These are phyloP conservation scores for Dendrostoma leiphaemia DNA, from an alignment of 2,329 filamentous ascomycete genomes.

Conservation along the genomic window DNA sequence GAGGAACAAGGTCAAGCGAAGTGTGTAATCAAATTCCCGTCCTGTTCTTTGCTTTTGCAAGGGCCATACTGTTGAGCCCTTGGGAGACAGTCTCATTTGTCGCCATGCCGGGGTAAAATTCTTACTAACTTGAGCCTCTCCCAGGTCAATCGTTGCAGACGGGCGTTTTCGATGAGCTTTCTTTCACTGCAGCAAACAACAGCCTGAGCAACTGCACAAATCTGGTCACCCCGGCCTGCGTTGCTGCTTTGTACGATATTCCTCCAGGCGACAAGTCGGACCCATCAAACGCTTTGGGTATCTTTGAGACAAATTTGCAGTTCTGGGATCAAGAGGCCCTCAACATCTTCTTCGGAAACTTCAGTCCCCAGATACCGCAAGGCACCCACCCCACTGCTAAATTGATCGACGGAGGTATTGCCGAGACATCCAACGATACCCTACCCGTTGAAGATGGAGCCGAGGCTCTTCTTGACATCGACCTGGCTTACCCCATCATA, in stretches of 20 bases:
- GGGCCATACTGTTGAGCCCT: too few species aligned
- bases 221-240: slow-evolving; percentile 7
- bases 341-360: slow-evolving; percentile 4
- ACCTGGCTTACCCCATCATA: slow-evolving; percentile 34
- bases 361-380: slow-evolving; percentile 1
- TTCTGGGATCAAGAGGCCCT: slow-evolving; percentile 26
- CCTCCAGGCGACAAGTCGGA: slow-evolving; percentile 13
- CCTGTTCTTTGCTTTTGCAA: too few species aligned
- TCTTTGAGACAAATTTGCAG: slow-evolving; percentile 32
- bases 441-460: slow-evolving; percentile 22
- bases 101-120: too few species aligned
- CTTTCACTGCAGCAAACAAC: not conserved
- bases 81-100: too few species aligned
- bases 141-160: not conserved
- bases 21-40: not conserved
- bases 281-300: slow-evolving; percentile 22
- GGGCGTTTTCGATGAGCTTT: not conserved
- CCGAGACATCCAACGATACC: not conserved
- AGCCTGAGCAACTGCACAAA: slow-evolving; percentile 9
- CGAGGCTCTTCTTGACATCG: slow-evolving; percentile 37
- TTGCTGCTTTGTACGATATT: slow-evolving; percentile 20
- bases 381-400: slow-evolving; percentile 8
- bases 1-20: not conserved
- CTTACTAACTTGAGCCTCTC: not conserved
- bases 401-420: slow-evolving; percentile 12